Conservation (phyloP, 495 filamentous ascomycete genomes). For the Penicillium canescens region DNA sequence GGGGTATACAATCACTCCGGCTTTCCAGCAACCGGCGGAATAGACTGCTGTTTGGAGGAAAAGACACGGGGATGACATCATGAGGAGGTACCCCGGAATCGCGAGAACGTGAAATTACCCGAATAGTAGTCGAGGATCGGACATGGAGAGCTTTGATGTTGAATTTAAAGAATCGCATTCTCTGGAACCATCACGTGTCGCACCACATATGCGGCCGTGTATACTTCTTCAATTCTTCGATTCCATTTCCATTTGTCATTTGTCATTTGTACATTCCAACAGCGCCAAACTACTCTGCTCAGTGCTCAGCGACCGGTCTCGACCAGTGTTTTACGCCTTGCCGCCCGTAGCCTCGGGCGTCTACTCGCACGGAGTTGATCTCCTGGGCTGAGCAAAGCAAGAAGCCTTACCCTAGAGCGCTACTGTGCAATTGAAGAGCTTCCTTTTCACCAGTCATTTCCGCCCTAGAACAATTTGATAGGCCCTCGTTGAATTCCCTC, state of each 20-base stretch:
- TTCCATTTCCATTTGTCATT: not conserved
- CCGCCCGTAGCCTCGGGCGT: constrained; percentile 29
- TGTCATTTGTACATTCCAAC: constrained; percentile 26
- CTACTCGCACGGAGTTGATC: constrained; percentile 20
- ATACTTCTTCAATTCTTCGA: not conserved
- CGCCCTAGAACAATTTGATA: constrained; percentile 13
- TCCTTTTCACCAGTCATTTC: constrained; percentile 10
- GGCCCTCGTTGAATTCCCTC: constrained; percentile 7
- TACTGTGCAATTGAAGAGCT: constrained; percentile 15
- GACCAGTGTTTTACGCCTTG: constrained; percentile 33
- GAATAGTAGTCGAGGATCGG: constrained; percentile 16
- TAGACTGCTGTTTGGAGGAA: constrained; percentile 14
- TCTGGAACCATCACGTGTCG: constrained; percentile 17
- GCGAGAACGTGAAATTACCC: constrained; percentile 10
- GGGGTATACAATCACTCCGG: constrained; percentile 6
- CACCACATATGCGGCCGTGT: constrained; percentile 3
- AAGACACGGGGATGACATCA: constrained; percentile 23
- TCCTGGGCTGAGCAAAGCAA: constrained; percentile 9
- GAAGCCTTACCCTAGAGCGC: constrained; percentile 10
- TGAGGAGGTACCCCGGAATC: constrained; percentile 1
- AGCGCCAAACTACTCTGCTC: constrained; percentile 24
- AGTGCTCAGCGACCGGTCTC: constrained; percentile 2
- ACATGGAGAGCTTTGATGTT: not conserved
- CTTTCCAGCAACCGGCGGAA: constrained; percentile 6
- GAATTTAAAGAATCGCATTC: too few species aligned